Percentiles rank a stretch among this genome's conserved stretches.
These are phyloP conservation scores for Vaccinium darrowii DNA, from an alignment of 148 eudicot genomes.

Conservation along the genomic window DNA sequence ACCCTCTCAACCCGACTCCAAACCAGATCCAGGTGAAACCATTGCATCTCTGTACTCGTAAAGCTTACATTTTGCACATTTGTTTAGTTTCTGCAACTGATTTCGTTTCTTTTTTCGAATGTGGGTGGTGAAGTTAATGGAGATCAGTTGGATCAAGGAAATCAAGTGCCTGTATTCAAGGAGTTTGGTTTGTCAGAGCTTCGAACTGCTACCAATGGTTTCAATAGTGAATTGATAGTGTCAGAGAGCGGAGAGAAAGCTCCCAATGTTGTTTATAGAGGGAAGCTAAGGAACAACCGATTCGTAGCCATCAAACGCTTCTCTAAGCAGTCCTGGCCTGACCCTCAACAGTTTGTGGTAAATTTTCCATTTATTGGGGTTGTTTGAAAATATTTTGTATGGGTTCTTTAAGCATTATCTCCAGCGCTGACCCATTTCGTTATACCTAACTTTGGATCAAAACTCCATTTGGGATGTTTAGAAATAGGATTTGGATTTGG, in stretches of 20 bases:
- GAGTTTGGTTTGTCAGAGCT: slow-evolving; percentile 49
- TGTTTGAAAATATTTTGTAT: neutral
- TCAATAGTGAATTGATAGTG: slow-evolving; percentile 50
- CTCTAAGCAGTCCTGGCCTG: slow-evolving; percentile 62
- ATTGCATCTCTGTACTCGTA: neutral
- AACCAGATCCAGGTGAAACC: slow-evolving; percentile 46
- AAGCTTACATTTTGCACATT: neutral
- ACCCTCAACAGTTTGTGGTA: slow-evolving; percentile 60
- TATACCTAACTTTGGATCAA: neutral
- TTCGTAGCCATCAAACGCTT: slow-evolving; percentile 56
- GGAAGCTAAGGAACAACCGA: slow-evolving; percentile 41
- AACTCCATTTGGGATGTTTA: neutral
- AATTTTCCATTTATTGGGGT: neutral
- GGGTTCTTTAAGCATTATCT: neutral
- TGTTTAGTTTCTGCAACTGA: neutral
- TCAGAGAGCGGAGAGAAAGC: slow-evolving; percentile 69
- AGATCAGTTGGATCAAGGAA: slow-evolving; percentile 48
- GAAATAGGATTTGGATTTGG: neutral
- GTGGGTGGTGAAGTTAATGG: slow-evolving; percentile 31
- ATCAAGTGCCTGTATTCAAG: slow-evolving; percentile 51
- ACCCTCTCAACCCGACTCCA: slow-evolving; percentile 37
- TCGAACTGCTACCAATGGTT: slow-evolving; percentile 56
- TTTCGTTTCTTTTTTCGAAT: neutral
- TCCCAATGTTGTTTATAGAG: slow-evolving; percentile 59
- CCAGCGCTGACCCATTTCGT: neutral